Evolutionary conservation across 192 early-diverging fungal species (phyloP), one percentile per base, ranked within the genome.

Genomic region (Coemansia sp.): DNA sequence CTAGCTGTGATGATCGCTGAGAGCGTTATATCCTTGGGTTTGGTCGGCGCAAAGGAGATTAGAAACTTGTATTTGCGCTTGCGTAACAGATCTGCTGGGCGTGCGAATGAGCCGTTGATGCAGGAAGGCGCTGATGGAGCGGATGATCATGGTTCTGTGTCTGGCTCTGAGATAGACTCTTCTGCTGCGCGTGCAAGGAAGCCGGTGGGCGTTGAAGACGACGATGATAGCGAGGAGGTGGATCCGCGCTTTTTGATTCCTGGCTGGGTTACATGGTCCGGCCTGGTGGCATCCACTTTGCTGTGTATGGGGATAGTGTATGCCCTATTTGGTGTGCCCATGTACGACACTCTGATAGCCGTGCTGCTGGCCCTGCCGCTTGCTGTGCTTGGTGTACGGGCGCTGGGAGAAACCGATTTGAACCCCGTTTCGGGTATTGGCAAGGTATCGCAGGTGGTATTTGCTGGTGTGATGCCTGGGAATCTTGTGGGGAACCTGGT

Each of bases 401-500:
- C 89, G 1, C 41, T 89, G 35, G 91, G 90, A 22, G 85, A 86
- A 9, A 92, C 90, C 1, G 91, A 94, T 53, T 50, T 89, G 49
- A 91, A 91, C 60, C 90, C 90, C 0, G 85, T 90, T 10, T 82
- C 81, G 10, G 86, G 89, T 29, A 87, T 93, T 35, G 90, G 85
- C 26, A 93, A 93, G 56, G 82, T 90, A 20, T 86, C 85, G 19
- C 91, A 93, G 66, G 81, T 93, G 26, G 69, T 88, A 22, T 92
- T 92, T 78, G 88, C 87, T 5, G 86, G 80, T 24, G 58, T 90
- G 10, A 78, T 86, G 39, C 85, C 87, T 3, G 85, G 85, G 4
- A 78, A 78, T 5, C 75, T 89, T 25, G 80, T 83, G 2, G 83
- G 81, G 44, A 90, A 92, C 73, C 50, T 92, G 56, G 79, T 90